Base-by-base conservation (phyloP, 2,329 filamentous ascomycete species). In the Ophiostoma triangulosporum region DNA sequence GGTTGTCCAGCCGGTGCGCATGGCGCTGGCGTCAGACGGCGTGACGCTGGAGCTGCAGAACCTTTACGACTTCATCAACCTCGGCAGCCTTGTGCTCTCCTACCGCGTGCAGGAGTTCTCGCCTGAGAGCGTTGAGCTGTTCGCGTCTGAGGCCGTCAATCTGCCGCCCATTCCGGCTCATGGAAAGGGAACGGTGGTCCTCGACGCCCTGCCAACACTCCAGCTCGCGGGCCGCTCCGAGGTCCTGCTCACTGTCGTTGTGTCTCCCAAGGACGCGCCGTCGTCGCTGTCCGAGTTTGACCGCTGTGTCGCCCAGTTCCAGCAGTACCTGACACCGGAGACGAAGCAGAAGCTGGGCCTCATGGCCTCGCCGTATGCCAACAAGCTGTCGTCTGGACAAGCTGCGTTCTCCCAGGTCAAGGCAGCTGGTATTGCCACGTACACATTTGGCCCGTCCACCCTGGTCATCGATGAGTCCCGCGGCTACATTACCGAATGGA, bases 1-100 rank as follows among this genome's bases (percentile, higher is more conserved):
- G 62, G 73, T 73, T 1, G 75, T 79, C 38, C 71, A 79, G 57
- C 80, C 79, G 0, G 70, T 82, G 3, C 63, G 66, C 3, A 65
- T 75, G 17, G 63, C 62, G 1, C 60, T 72, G 1, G 61, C 67
- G 11, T 64, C 62, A 3, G 63, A 65, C 2, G 62, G 32, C 26
- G 26, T 26, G 7, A 48, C 36, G 2, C 17, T 61, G 6, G 57
- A 64, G 11, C 56, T 78, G 3, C 64, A 69, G 50, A 78, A 77
- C 54, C 64, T 68, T n/a, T 73, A 78, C 62, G 69, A 77, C 58
- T 80, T 75, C 62, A 57, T 66, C 12, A 66, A 65, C 0, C 61
- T 77, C 6, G 64, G 67, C 17, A 68, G 76, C 52, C 62, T 77
- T 8, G 58, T 59, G 1, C 68, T 68, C 1, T 66, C 63, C 0